Conservation (phyloP, 2,329 filamentous ascomycete genomes). For the Coniochaeta ligniaria region DNA sequence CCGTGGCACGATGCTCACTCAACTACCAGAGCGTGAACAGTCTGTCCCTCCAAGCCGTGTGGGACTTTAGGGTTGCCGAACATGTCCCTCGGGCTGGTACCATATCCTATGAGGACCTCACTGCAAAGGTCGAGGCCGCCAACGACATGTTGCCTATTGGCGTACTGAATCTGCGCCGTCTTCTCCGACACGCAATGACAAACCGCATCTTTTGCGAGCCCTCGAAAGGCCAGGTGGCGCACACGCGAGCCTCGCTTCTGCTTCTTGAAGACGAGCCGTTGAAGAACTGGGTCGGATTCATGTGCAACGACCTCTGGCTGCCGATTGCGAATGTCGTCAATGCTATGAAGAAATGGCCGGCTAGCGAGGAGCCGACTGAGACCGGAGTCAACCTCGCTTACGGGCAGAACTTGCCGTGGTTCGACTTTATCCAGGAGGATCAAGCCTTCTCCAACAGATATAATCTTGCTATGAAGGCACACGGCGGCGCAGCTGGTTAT, state of each 20-base stretch:
- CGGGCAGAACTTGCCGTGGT: background rate
- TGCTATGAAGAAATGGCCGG: conserved; percentile 27
- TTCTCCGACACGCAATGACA: conserved; percentile 28
- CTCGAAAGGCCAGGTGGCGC: conserved; percentile 25
- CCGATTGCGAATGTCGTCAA: conserved; percentile 21
- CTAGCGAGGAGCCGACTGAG: conserved; percentile 12
- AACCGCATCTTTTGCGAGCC: conserved; percentile 33
- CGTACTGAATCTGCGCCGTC: conserved; percentile 21
- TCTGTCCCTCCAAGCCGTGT: conserved; percentile 21
- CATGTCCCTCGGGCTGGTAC: conserved; percentile 17
- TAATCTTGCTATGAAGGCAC: conserved; percentile 22
- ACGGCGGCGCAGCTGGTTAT: conserved; percentile 13
- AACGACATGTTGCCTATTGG: conserved; percentile 5
- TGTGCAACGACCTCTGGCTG: conserved; percentile 16
- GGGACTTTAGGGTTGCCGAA: conserved; percentile 21
- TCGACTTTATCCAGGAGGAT: conserved; percentile 20
- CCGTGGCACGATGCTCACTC: background rate
- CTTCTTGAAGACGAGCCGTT: conserved; percentile 19
- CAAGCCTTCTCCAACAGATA: conserved; percentile 11
- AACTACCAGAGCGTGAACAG: conserved; percentile 15
- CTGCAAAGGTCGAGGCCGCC: conserved; percentile 9
- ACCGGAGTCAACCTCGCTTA: background rate
- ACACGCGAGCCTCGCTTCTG: conserved; percentile 22
- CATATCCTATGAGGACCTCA: conserved; percentile 20
- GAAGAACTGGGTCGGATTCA: conserved; percentile 22